Percentiles rank a stretch among this genome's conserved stretches.
phyloP scores from a whole-genome alignment of 495 filamentous ascomycete species.

The Daldinia grandis region DNA sequence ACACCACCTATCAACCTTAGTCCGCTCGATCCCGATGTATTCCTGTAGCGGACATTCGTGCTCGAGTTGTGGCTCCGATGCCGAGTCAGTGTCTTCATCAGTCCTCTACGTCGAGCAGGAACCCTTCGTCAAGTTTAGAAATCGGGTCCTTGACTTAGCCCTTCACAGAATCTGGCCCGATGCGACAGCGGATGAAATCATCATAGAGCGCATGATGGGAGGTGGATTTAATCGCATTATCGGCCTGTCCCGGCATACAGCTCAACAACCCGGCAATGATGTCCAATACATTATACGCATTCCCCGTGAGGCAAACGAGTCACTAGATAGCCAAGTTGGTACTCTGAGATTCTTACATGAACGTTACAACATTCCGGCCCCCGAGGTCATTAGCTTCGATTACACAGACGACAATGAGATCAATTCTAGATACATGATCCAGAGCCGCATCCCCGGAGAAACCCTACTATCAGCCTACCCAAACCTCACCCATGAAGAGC shows the following conservation, averaged over 20 bases:
- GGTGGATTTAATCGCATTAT: conserved; percentile 15
- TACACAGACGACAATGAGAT: conserved; percentile 3
- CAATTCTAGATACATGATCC: conserved; percentile 2
- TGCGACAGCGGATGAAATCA: conserved; percentile 13
- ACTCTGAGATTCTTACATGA: background rate
- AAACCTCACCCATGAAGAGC: conserved; percentile 2
- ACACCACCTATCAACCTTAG: background rate
- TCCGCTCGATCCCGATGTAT: background rate
- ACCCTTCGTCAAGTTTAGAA: conserved; percentile 6
- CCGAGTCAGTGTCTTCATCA: conserved; percentile 4
- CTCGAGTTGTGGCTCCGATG: background rate
- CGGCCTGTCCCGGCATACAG: background rate
- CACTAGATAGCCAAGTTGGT: background rate
- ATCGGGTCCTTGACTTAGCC: conserved; percentile 3
- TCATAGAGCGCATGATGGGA: conserved; percentile 5
- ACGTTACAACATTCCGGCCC: background rate
- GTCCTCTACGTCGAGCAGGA: conserved; percentile 2
- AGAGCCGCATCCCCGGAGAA: conserved; percentile 11
- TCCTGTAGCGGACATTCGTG: background rate
- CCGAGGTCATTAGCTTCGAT: background rate
- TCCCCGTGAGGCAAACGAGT: background rate
- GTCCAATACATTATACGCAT: conserved; percentile 17
- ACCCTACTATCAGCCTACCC: background rate
- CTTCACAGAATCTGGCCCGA: conserved; percentile 17
- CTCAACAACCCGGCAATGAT: background rate